Evolutionary conservation across 352 stramenopile species (phyloP), one percentile per base, ranked within the genome.

Genomic region (Phytopythium boreale): DNA sequence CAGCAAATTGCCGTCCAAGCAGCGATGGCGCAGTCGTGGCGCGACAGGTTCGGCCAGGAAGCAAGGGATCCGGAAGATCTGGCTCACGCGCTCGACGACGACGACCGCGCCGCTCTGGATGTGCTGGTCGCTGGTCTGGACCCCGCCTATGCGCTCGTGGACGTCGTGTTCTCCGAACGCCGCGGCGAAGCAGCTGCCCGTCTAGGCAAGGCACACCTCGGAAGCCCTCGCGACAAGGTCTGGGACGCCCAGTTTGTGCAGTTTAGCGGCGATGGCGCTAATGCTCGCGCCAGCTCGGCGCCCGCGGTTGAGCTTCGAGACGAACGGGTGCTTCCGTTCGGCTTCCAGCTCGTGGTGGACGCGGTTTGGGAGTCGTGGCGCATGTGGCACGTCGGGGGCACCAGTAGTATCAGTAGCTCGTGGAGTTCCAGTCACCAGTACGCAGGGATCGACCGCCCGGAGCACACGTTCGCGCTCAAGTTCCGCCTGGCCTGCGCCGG

Each of bases 391-490:
- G 36, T 77, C 7, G 67, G 70, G 29, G 70, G 70, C 14, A 70
- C 56, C 11, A 74, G 62, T 60, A 62, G 67, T 17, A 74, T 74
- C 41, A 77, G 70, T 24, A 61, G 72, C 12, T 68, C 70, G 34
- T 69, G 67, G 39, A 65, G 68, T 47, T 60, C 62, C 14, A 70
- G 67, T 47, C 72, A 66, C 29, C 67, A 61, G 43, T 77, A 77
- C 41, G 63, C 67, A 0, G 61, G 65, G 12, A 60, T 77, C 14
- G 64, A 69, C 15, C 63, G 70, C 19, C 70, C 70, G 1, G 67
- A 77, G 49, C 61, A 77, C 56, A 74, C 70, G 12, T 77, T 77
- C 67, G 70, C 70, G 6, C 63, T 77, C 24, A 77, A 77, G 44
- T 77, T 77, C 52, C 70, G 70, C 20, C 22, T 77, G 37, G 63